Evolutionary conservation across 106 monocot species (phyloP).

Genomic region (Phalaenopsis equestris): DNA sequence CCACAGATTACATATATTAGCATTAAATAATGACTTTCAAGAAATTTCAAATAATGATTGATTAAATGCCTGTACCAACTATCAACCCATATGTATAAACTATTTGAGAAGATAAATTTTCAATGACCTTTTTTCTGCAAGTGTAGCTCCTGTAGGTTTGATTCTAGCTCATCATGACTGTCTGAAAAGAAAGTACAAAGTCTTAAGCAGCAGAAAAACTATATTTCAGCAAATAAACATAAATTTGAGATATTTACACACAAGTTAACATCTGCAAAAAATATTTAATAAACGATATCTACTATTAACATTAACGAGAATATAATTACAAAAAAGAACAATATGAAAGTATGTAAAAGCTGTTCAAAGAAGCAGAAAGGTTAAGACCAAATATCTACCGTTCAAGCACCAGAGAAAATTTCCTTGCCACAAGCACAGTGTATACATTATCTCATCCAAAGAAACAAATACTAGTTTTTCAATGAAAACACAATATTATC

Average conservation of each 20-base stretch:
- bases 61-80: background rate
- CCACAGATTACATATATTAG: background rate
- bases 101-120: background rate
- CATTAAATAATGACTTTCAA: background rate
- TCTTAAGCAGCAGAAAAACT: background rate
- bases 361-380: background rate
- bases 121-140: constrained; percentile 7
- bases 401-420: background rate
- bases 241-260: background rate
- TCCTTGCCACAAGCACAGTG: background rate
- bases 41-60: background rate
- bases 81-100: background rate
- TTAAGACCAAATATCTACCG: background rate
- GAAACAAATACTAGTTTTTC: background rate
- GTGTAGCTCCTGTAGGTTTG: constrained; percentile 2
- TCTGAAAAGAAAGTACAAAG: constrained; percentile 3
- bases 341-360: background rate
- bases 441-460: background rate
- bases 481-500: background rate
- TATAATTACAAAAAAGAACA: too few species aligned
- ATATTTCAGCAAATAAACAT: background rate
- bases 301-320: background rate
- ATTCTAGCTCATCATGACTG: background rate
- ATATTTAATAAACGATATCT: background rate
- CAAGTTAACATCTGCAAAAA: background rate